Evolutionary conservation across 2,329 filamentous ascomycete genomes (phyloP), one percentile per base, ranked within the genome.

Genomic region (Lasiodiplodia sp.): DNA sequence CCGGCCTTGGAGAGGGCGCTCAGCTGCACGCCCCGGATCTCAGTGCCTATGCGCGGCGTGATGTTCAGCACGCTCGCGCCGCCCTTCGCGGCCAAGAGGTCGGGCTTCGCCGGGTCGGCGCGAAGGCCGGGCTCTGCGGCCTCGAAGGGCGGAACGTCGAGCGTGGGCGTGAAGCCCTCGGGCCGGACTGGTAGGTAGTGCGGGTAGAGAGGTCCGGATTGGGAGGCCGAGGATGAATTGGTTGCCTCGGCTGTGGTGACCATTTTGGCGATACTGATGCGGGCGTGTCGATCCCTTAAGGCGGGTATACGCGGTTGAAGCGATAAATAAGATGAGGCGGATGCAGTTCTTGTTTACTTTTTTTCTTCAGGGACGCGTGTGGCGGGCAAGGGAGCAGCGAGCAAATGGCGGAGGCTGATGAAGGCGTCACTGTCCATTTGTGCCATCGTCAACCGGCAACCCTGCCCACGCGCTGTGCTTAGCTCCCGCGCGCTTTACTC

Each of bases 1-100:
- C 82, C 82, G 7, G 80, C 76, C 47, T 82, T 79, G 1, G 80
- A 81, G 10, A 86, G 79, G 47, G 82, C 75, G 73, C 79, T 84
- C 67, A 87, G 73, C 69, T 87, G 85, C 51, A 87, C 34, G n/a
- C 77, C 77, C 0, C 75, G 73, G 28, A 79, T 75, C 57, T 79
- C 76, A 2, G 77, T 79, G 14, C 78, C 77, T 23, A 79, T 78
- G 11, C 71, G 70, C 23, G 74, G 73, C 11, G 74, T 75, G n/a
- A 76, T 67, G 51, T 72, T 73, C 2, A 66, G 60, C 1, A 71
- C 66, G 57, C 72, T 72, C 4, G 77, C 67, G 70, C 70, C 28
- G 70, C 70, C 28, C 72, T 75, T 55, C 18, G 79, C 76, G 11
- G 72, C 72, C 2, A 84, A 74, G 0, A 85, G 74, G 70, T 83